phyloP scores from a whole-genome alignment of 441 rosid genomes.

The Populus tomentosa region DNA sequence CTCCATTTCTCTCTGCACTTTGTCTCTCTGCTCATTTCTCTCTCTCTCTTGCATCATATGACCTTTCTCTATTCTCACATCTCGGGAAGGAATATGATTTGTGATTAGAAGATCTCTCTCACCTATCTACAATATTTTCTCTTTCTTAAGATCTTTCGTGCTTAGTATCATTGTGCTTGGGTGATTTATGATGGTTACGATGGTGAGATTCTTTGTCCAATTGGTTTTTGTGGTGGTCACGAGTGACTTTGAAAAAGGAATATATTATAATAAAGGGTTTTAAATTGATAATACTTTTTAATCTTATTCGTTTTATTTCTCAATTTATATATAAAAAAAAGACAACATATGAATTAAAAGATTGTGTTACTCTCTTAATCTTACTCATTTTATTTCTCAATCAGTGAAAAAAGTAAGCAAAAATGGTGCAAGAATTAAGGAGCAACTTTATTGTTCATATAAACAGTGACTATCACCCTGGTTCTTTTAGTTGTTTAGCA shows the following conservation, averaged over 20 bases:
- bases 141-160: conserved; percentile 30
- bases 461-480: too few relatives aligned
- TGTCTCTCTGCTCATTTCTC: conserved; percentile 3
- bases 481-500: too few relatives aligned
- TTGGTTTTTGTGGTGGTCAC: conserved; percentile 32
- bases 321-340: too few relatives aligned
- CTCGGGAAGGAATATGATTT: conserved; percentile 9
- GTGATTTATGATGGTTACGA: conserved; percentile 32
- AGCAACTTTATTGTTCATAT: too few relatives aligned
- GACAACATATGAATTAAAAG: too few relatives aligned
- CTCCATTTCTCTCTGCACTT: too few relatives aligned
- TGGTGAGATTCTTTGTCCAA: conserved; percentile 28
- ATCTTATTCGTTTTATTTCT: not conserved
- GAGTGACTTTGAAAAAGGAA: conserved; percentile 5
- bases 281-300: not conserved
- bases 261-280: conserved; percentile 42
- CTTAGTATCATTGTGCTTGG: conserved; percentile 32
- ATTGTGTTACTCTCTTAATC: not conserved
- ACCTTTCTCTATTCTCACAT: conserved; percentile 19
- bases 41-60: conserved; percentile 21
- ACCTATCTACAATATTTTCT: not conserved
- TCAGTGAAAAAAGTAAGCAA: too few relatives aligned
- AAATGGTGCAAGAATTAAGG: too few relatives aligned
- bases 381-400: too few relatives aligned
- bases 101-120: conserved; percentile 38